Evolutionary conservation across 1,139 yeast species (phyloP).

Genomic region (Lodderomyces parapsilosis): DNA sequence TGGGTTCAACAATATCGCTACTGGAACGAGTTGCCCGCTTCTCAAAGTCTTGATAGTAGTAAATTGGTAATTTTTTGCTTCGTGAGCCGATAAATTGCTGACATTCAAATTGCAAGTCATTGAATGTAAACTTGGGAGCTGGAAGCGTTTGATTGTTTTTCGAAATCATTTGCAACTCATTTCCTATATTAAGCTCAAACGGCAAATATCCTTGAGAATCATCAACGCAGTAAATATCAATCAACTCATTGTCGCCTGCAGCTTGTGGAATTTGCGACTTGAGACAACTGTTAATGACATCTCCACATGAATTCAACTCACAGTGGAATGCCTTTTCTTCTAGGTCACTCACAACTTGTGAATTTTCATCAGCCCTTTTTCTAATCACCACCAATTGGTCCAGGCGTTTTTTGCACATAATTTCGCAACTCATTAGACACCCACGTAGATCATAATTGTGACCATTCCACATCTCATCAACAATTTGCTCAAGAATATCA

Average conservation of each 20-base stretch:
- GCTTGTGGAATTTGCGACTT: constrained; percentile 41
- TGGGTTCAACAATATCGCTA: constrained; percentile 10
- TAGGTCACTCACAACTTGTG: constrained; percentile 7
- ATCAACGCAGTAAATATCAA: constrained; percentile 31
- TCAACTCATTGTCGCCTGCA: constrained; percentile 34
- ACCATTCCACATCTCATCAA: constrained; percentile 21
- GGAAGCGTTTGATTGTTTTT: constrained; percentile 6
- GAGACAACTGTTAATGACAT: constrained; percentile 31
- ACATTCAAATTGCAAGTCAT: constrained; percentile 16
- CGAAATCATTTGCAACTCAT: constrained; percentile 5
- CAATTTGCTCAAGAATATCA: constrained; percentile 29
- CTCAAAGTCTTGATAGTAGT: constrained; percentile 14
- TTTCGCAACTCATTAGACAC: constrained; percentile 56
- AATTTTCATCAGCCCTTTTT: not conserved
- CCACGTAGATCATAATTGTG: constrained; percentile 52
- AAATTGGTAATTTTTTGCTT: constrained; percentile 22
- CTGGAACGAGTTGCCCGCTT: constrained; percentile 8
- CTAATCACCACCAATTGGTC: constrained; percentile 1
- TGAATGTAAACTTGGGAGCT: constrained; percentile 12
- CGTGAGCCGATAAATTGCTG: constrained; percentile 27
- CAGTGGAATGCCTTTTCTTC: constrained; percentile 15
- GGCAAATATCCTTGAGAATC: constrained; percentile 26
- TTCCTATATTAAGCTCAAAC: constrained; percentile 40
- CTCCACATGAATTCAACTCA: constrained; percentile 40
- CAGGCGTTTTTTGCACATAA: constrained; percentile 40